A percentile compares a stretch with the other conserved stretches of the same genome.
Conservation (phyloP, 768 basidiomycete species). For the Polyporus arcularius region DNA sequence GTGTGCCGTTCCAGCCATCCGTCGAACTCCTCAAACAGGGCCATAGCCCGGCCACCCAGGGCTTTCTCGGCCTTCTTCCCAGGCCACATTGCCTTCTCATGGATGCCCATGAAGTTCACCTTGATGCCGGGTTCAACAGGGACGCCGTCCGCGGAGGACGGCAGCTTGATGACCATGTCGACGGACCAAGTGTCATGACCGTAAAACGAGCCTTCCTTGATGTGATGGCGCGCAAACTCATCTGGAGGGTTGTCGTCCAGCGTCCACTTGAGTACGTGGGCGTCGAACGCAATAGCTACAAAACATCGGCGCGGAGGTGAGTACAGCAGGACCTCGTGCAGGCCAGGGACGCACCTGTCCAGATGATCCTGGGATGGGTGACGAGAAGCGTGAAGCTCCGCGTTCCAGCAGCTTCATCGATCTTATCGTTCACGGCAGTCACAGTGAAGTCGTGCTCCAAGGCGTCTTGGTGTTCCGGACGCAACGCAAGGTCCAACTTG, state of each 20-base stretch:
- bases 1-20: conserved; percentile 68
- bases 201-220: conserved; percentile 91
- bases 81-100: conserved; percentile 86
- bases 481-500: conserved; percentile 65
- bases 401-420: conserved; percentile 59
- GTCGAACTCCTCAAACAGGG: conserved; percentile 74
- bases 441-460: conserved; percentile 48
- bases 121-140: conserved; percentile 36
- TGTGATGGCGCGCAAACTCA: conserved; percentile 77
- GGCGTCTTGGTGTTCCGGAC: conserved; percentile 32
- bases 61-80: conserved; percentile 51
- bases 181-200: conserved; percentile 72
- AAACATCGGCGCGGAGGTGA: not conserved
- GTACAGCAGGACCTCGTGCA: not conserved
- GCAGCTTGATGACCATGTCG: conserved; percentile 67
- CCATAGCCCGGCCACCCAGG: conserved; percentile 62
- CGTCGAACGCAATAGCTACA: conserved; percentile 85
- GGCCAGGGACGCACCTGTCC: conserved; percentile 60
- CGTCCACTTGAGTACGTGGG: conserved; percentile 84
- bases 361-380: conserved; percentile 79
- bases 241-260: conserved; percentile 78
- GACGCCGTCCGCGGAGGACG: conserved; percentile 15
- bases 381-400: conserved; percentile 70
- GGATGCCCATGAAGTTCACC: conserved; percentile 80
- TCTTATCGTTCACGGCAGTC: conserved; percentile 54